Evolutionary conservation across 495 filamentous ascomycete species (phyloP).

Genomic region (Alectoria sarmentosa): DNA sequence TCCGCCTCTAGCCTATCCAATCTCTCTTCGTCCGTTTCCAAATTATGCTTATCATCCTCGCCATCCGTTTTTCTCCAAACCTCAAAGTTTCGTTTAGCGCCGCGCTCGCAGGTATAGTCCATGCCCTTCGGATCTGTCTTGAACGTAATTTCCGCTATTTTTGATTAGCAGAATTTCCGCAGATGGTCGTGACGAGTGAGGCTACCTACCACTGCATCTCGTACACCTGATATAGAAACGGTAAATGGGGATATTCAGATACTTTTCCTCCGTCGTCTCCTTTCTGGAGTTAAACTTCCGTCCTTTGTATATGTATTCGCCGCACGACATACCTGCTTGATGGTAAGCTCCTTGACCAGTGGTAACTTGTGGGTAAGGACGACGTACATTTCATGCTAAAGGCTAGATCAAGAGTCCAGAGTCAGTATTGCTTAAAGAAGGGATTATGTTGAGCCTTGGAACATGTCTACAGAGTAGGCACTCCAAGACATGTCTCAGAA

Average conservation of each 20-base stretch:
- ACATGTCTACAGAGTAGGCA: too few relatives aligned
- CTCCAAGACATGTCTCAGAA: too few relatives aligned
- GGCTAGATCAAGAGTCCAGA: constrained; percentile 27
- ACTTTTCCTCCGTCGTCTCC: constrained; percentile 86
- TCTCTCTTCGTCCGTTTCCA: constrained; percentile 81
- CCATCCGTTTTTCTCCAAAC: constrained; percentile 60
- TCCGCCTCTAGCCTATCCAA: constrained; percentile 78
- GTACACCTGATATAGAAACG: constrained; percentile 96
- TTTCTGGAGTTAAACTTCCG: constrained; percentile 97
- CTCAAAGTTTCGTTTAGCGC: constrained; percentile 90
- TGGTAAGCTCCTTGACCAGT: not conserved
- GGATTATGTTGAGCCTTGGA: not conserved
- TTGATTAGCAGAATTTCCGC: not conserved
- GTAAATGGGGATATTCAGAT: constrained; percentile 82
- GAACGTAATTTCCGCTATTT: constrained; percentile 75
- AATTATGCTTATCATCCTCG: constrained; percentile 47
- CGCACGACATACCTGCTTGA: constrained; percentile 43
- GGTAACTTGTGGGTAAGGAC: not conserved
- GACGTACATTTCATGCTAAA: constrained; percentile 88
- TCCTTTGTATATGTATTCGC: constrained; percentile 95
- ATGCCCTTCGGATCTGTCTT: constrained; percentile 91
- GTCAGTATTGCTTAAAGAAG: not conserved
- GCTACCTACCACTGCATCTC: constrained; percentile 48
- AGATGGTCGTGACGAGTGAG: not conserved
- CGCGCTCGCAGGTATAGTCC: constrained; percentile 82